Base-by-base conservation (phyloP, 164 flowering plant species). In the Tetrastigma voinierianum region DNA sequence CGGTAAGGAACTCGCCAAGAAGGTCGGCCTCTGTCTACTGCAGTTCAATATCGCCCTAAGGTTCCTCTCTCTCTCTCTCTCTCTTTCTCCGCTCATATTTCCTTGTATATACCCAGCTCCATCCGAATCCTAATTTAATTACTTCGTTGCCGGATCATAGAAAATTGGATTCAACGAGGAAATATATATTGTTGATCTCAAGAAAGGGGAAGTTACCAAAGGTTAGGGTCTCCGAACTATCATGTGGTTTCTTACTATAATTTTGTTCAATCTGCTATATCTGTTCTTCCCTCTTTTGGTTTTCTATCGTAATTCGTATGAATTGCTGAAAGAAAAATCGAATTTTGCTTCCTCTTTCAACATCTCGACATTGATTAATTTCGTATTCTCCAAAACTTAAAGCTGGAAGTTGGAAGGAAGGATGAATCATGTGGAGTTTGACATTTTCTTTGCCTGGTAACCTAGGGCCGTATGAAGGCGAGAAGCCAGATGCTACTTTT, bases 401-500 rank as follows among this genome's bases (percentile, higher is more conserved):
- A 4, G 40, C 40, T 7, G 40, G 40, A 32, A 32, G 40, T 32
- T 32, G 40, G 40, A 32, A 32, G 40, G 40, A 32, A 32, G 40
- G 40, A 32, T 32, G 40, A 32, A 32, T 32, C 40, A 32, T 2
- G 40, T 32, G 40, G 40, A 32, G 40, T 32, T 32, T 32, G 40
- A 32, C 40, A 32, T 32, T 32, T 32, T 32, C 40, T 56, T 10
- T 13, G 9, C 55, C 61, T 57, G 53, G 47, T 49, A 62, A 17
- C 60, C 16, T 62, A 95, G 99, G 99, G 15, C 62, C 84, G n/a
- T 89, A 83, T 51, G 93, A 89, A 74, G 98, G 90, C 43, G 93
- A 84, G 21, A 96, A 96, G 70, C 95, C 98, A 14, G 99, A 96
- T 84, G 97, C 90, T 11, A 85, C 93, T 0, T 93, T 96, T 72